Evolutionary conservation across 495 filamentous ascomycete genomes (phyloP).

Genomic region (Pseudoneurospora amorphoporcata): DNA sequence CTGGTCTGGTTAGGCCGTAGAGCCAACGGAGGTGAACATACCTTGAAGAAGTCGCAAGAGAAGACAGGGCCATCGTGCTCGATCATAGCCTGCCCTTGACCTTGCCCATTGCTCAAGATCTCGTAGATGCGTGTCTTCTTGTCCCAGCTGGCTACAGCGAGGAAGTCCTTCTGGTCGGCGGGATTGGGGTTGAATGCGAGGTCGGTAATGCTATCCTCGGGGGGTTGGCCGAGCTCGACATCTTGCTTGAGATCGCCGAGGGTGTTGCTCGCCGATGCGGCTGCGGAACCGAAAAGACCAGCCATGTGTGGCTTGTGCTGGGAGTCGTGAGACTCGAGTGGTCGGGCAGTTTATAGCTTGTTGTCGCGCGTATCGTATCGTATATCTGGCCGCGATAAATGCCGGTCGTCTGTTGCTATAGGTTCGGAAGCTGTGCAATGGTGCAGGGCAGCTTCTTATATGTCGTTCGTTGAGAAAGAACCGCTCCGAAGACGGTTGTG

Average conservation of each 20-base stretch:
- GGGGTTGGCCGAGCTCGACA: constrained; percentile 62
- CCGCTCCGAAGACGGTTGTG: neutral
- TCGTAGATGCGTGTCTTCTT: constrained; percentile 88
- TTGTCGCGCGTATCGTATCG: neutral
- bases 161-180: constrained; percentile 49
- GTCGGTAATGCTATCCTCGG: constrained; percentile 77
- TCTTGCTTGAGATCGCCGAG: constrained; percentile 88
- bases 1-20: neutral
- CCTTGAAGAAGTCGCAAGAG: constrained; percentile 70
- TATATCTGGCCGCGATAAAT: neutral
- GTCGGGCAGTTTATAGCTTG: neutral
- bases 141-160: constrained; percentile 85
- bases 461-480: neutral
- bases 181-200: constrained; percentile 59
- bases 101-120: constrained; percentile 57
- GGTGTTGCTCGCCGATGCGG: constrained; percentile 51
- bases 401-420: neutral
- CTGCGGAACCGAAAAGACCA: constrained; percentile 52
- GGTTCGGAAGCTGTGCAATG: neutral
- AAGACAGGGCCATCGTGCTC: constrained; percentile 67
- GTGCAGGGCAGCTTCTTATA: neutral
- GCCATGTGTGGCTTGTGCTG: constrained; percentile 36
- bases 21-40: constrained; percentile 29
- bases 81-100: constrained; percentile 60
- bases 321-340: neutral